A percentile compares a stretch with the other conserved stretches of the same genome.
Evolutionary conservation across 768 basidiomycete species (phyloP).

Genomic region (Lyophyllum decastes): DNA sequence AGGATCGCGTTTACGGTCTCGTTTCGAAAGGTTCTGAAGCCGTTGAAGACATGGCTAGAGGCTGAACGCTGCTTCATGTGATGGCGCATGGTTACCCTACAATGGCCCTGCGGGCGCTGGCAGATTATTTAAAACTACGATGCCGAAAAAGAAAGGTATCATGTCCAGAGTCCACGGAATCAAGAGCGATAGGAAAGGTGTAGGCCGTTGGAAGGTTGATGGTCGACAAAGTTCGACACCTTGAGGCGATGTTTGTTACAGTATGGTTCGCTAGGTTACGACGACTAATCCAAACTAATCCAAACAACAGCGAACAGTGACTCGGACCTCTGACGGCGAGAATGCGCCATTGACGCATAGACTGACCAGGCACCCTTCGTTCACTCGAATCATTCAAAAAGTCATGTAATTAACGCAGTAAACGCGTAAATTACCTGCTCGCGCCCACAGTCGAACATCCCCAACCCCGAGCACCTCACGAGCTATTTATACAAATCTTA

Average conservation of each 20-base stretch:
- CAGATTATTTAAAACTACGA: no score
- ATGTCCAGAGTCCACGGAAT: no score
- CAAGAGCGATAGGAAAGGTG: no score
- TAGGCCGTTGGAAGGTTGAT: no score
- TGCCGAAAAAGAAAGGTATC: no score
- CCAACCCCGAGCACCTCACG: not conserved
- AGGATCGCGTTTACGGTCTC: conserved; percentile 22
- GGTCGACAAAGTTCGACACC: no score
- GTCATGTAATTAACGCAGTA: not conserved
- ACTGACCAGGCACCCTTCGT: not conserved
- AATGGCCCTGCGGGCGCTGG: not conserved
- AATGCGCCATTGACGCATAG: no score
- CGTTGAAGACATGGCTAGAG: not conserved
- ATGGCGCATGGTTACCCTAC: not conserved
- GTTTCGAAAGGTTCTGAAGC: conserved; percentile 5
- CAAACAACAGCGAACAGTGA: not conserved
- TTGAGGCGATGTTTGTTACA: not conserved
- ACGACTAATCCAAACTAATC: not conserved
- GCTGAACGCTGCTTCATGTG: conserved; percentile 1
- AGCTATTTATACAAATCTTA: not conserved
- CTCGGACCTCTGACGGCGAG: no score
- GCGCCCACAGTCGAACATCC: not conserved
- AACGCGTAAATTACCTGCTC: not conserved
- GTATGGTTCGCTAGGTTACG: not conserved
- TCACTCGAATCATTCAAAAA: not conserved